These are phyloP conservation scores for Blastosporella zonata DNA, from an alignment of 1,284 basidiomycete genomes.

Conservation along the genomic window DNA sequence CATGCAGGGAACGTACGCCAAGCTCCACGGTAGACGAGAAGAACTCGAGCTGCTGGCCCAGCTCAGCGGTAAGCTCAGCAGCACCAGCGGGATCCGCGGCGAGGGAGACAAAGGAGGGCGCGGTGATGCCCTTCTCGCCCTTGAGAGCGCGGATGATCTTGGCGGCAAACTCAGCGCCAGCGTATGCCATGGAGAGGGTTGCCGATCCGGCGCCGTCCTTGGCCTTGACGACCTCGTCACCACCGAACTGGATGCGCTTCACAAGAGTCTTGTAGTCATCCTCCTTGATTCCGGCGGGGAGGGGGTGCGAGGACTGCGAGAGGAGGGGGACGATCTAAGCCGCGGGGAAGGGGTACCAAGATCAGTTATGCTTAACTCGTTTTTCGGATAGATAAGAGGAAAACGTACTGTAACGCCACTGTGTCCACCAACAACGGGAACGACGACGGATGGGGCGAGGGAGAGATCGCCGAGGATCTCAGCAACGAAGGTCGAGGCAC, in stretches of 20 bases:
- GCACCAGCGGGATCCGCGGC: conserved; percentile 74
- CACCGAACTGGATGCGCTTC: conserved; percentile 94
- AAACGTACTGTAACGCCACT: conserved; percentile 81
- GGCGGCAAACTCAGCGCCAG: conserved; percentile 82
- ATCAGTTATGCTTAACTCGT: neutral
- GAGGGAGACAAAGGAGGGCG: conserved; percentile 85
- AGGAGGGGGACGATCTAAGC: conserved; percentile 91
- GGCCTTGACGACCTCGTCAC: conserved; percentile 89
- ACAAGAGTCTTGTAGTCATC: conserved; percentile 63
- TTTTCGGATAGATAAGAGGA: neutral
- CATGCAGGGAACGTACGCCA: conserved; percentile 52
- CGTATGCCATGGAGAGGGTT: conserved; percentile 91
- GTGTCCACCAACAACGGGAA: conserved; percentile 96
- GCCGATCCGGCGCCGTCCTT: conserved; percentile 89
- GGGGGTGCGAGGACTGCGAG: conserved; percentile 81
- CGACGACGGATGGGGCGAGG: conserved; percentile 67
- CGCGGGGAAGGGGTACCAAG: neutral
- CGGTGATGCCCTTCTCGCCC: conserved; percentile 85
- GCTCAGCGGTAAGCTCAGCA: conserved; percentile 57
- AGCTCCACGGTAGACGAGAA: conserved; percentile 86
- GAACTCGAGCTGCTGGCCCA: conserved; percentile 70
- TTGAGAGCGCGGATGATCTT: conserved; percentile 83
- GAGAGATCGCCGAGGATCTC: conserved; percentile 69
- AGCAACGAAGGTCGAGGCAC: conserved; percentile 92
- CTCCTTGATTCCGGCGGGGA: conserved; percentile 51